Evolutionary conservation across 2,329 filamentous ascomycete genomes (phyloP).

Genomic region (Pseudocercospora musae): DNA sequence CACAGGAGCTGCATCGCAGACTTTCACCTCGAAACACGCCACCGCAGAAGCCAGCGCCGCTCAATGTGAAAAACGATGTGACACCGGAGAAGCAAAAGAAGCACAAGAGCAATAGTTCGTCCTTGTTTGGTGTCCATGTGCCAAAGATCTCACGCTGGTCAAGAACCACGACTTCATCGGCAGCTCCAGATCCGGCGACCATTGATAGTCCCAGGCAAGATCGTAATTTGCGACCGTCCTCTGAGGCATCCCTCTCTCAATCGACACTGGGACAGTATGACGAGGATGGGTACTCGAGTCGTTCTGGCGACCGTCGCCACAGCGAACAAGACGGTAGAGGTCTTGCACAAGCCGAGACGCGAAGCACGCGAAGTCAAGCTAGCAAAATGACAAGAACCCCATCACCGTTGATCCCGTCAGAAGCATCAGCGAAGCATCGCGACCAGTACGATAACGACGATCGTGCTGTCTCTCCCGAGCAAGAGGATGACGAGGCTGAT

Average conservation of each 20-base stretch:
- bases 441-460: conserved; percentile 23
- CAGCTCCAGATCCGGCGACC: conserved; percentile 48
- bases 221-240: conserved; percentile 50
- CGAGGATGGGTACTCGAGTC: conserved; percentile 49
- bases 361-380: conserved; percentile 37
- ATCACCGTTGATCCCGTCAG: conserved; percentile 53
- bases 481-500: conserved; percentile 27
- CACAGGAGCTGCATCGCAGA: conserved; percentile 48
- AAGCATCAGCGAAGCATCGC: conserved; percentile 38
- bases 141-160: conserved; percentile 97
- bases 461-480: conserved; percentile 23
- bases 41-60: conserved; percentile 47
- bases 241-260: conserved; percentile 69
- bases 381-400: conserved; percentile 42
- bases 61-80: conserved; percentile 53
- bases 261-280: conserved; percentile 67
- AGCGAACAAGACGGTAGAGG: conserved; percentile 33
- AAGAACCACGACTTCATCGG: conserved; percentile 87
- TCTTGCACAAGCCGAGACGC: conserved; percentile 24
- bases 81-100: conserved; percentile 77
- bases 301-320: conserved; percentile 53
- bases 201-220: conserved; percentile 30
- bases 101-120: conserved; percentile 81
- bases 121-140: conserved; percentile 56
- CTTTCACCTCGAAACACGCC: conserved; percentile 45